Evolutionary conservation across 805 yeast genomes (phyloP), one percentile per base, ranked within the genome.

Genomic region (Saturnispora mendoncae): DNA sequence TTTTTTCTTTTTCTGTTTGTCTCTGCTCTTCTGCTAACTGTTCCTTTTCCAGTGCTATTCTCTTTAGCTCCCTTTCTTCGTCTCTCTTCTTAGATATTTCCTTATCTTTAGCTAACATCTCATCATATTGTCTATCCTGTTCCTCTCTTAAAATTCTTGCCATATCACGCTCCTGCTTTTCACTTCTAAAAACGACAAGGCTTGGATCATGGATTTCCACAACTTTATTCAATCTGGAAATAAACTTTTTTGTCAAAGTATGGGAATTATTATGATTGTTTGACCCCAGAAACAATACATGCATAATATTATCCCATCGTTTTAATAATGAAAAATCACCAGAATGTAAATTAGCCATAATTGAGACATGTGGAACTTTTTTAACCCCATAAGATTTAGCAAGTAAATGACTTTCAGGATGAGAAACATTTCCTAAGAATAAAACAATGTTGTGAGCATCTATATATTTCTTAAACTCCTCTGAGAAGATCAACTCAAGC

Each of bases 81-180:
- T 60, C 55, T 47, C 68, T 72, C 45, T 71, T 64, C 30, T 66
- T 59, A 52, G 72, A 72, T 51, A 79, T 77, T 32, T 67, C 49
- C 48, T 64, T 68, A 58, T 84, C 92, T 36, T 64, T 66, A 27
- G 69, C 61, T 38, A 83, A 60, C 0, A 86, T 76, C 46, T 68
- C 71, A 48, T 75, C 69, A 52, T 76, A 84, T 15, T 84, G 85
- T 37, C 65, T 62, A 49, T 82, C 86, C 56, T 83, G 92, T 47
- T 75, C 69, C 49, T 74, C 71, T 48, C 76, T 70, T 15, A 83
- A 61, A 23, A 71, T 62, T 52, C 86, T 75, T 27, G 79, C 68
- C 46, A 71, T 58, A 33, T 71, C 73, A 38, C 76, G 62, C 44
- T 81, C 84, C 43, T 76, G 69, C 38, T 71, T 69, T 51, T 82